These are phyloP conservation scores for Lolium perenne DNA, from an alignment of 176 grass and related monocot species.

Conservation along the genomic window DNA sequence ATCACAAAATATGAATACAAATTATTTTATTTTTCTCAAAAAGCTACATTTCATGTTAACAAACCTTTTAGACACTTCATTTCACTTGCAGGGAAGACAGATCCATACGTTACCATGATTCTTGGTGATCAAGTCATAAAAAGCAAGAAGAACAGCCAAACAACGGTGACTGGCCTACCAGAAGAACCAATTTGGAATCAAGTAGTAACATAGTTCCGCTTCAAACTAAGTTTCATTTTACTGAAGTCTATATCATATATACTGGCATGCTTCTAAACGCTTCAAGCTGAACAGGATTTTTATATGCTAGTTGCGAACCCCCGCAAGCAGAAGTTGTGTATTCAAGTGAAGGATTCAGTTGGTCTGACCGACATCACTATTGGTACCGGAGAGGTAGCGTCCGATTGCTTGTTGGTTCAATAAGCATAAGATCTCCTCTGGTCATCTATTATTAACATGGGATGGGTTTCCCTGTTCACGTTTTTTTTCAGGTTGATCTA, in stretches of 20 bases:
- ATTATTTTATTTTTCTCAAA: background rate
- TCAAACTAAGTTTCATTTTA: conserved; percentile 3
- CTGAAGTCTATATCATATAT: background rate
- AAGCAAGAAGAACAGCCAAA: conserved; percentile 99
- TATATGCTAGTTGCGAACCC: conserved; percentile 87
- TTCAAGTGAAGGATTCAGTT: conserved; percentile 87
- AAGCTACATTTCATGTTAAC: background rate
- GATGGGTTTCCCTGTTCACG: background rate
- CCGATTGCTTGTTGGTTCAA: background rate
- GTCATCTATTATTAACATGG: background rate
- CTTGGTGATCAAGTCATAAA: conserved; percentile 91
- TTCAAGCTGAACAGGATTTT: conserved; percentile 71
- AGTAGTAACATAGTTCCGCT: conserved; percentile 46
- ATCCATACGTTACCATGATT: conserved; percentile 91
- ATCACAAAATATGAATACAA: background rate
- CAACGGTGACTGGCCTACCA: conserved; percentile 86
- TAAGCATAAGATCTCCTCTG: background rate
- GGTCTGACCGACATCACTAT: conserved; percentile 82
- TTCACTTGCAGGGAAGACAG: conserved; percentile 77
- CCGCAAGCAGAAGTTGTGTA: conserved; percentile 69
- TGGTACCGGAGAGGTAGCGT: conserved; percentile 77
- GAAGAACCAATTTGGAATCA: conserved; percentile 99
- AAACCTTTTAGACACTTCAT: conserved; percentile 3
- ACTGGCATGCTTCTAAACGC: background rate
- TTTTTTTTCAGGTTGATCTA: conserved; percentile 74